Evolutionary conservation across 2,329 filamentous ascomycete genomes (phyloP).

Genomic region (Diaporthe humulicola): DNA sequence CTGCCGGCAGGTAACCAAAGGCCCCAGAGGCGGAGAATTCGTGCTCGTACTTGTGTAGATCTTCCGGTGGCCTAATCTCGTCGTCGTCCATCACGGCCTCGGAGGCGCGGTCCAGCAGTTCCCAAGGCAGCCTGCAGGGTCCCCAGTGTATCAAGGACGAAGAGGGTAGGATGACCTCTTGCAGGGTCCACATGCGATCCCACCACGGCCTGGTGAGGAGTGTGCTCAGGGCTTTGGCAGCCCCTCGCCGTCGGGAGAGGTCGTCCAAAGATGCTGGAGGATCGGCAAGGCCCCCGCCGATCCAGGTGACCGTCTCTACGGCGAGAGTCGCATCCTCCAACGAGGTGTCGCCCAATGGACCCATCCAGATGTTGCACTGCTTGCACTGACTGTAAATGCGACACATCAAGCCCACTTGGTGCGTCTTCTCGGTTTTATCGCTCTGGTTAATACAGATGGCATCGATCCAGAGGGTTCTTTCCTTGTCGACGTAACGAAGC

Average conservation of each 20-base stretch:
- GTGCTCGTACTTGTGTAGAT: not conserved
- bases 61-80: not conserved
- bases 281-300: not conserved
- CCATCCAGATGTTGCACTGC: not conserved
- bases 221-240: not conserved
- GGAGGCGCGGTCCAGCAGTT: not conserved
- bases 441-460: constrained; percentile 9
- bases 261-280: not conserved
- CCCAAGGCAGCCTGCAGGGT: not conserved
- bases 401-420: not conserved
- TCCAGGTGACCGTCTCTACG: not conserved
- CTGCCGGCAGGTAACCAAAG: not conserved
- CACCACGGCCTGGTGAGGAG: not conserved
- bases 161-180: not conserved
- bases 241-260: not conserved
- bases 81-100: not conserved
- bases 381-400: constrained; percentile 4
- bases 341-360: not conserved
- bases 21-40: not conserved
- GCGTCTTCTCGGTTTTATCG: not conserved
- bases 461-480: not conserved
- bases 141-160: not conserved
- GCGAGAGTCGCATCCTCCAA: not conserved
- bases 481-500: not conserved
- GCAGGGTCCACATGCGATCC: not conserved